phyloP scores from a whole-genome alignment of 1,139 yeast species.

The Eremothecium cymbalariae region DNA sequence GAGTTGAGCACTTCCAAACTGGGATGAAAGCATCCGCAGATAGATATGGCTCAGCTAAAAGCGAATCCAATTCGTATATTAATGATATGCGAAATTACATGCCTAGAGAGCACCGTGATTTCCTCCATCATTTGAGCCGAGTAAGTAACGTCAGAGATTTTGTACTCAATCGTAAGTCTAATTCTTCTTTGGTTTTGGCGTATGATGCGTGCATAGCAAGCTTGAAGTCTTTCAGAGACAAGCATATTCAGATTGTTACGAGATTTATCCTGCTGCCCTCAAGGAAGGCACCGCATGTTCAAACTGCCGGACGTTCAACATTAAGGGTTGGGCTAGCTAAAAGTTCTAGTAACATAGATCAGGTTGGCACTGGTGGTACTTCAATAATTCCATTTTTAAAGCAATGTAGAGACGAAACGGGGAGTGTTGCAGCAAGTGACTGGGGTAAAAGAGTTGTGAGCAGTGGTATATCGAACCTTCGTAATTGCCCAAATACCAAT shows the following conservation, averaged over 20 bases:
- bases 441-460: slow-evolving; percentile 19
- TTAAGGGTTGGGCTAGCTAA: slow-evolving; percentile 49
- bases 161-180: slow-evolving; percentile 39
- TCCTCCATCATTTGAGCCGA: slow-evolving; percentile 50
- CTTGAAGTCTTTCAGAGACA: slow-evolving; percentile 82
- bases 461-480: slow-evolving; percentile 15
- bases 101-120: slow-evolving; percentile 80
- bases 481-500: no score
- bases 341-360: slow-evolving; percentile 38
- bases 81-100: slow-evolving; percentile 78
- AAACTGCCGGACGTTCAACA: slow-evolving; percentile 15
- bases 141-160: slow-evolving; percentile 56
- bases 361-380: slow-evolving; percentile 91
- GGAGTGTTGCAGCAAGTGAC: slow-evolving; percentile 18
- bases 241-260: slow-evolving; percentile 87
- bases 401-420: slow-evolving; percentile 85
- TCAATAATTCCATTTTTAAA: slow-evolving; percentile 83
- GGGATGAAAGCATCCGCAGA: slow-evolving; percentile 41
- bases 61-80: slow-evolving; percentile 53
- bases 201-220: slow-evolving; percentile 88
- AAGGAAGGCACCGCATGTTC: slow-evolving; percentile 51
- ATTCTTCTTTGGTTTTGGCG: slow-evolving; percentile 56
- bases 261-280: slow-evolving; percentile 79
- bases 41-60: slow-evolving; percentile 25
- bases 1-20: slow-evolving; percentile 70